Conservation (phyloP, 2,329 filamentous ascomycete genomes). For the Graphilbum sp. region DNA sequence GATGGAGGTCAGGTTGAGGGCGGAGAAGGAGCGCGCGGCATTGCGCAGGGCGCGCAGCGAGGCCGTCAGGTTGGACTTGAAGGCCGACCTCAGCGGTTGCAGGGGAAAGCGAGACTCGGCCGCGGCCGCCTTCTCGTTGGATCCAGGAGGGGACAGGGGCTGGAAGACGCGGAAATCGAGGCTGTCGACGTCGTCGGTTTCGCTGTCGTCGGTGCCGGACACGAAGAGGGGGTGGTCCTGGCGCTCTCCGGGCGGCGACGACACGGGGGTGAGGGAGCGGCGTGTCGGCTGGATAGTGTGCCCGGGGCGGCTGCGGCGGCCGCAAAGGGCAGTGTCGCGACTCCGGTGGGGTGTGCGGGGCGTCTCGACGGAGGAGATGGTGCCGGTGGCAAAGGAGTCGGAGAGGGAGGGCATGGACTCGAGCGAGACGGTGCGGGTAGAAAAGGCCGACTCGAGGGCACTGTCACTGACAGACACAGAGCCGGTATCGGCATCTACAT, state of each 20-base stretch:
- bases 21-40: conserved; percentile 47
- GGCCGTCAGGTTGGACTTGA: conserved; percentile 54
- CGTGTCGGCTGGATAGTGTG: conserved; percentile 15
- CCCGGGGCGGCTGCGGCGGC: not conserved
- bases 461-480: conserved; percentile 30
- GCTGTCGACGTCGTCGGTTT: conserved; percentile 21
- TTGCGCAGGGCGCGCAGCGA: conserved; percentile 47
- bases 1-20: conserved; percentile 44
- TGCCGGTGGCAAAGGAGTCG: conserved; percentile 35
- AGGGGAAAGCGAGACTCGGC: conserved; percentile 13
- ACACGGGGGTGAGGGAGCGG: conserved; percentile 37
- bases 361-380: conserved; percentile 31
- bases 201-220: conserved; percentile 9
- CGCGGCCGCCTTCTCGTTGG: not conserved
- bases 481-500: conserved; percentile 34
- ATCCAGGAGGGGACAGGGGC: conserved; percentile 3
- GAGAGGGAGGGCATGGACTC: conserved; percentile 46
- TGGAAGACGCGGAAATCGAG: conserved; percentile 33
- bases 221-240: conserved; percentile 35
- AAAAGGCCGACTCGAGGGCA: conserved; percentile 33
- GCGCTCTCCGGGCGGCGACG: conserved; percentile 34
- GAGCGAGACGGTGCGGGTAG: conserved; percentile 37
- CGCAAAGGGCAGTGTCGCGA: not conserved
- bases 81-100: conserved; percentile 37
- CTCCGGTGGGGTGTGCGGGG: conserved; percentile 21